Conservation (phyloP, 106 monocot species). For the Amphibolis antarctica region DNA sequence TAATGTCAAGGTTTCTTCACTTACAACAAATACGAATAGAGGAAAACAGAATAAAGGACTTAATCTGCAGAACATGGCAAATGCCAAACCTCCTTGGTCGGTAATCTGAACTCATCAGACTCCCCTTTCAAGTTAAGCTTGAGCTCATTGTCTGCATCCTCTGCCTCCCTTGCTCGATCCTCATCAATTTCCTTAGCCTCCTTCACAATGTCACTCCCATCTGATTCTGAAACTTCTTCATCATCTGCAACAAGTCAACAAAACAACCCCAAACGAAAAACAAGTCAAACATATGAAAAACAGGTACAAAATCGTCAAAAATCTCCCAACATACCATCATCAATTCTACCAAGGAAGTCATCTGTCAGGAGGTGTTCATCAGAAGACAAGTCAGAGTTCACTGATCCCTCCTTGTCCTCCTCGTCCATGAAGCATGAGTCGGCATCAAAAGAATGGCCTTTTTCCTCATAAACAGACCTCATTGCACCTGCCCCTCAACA, state of each 20-base stretch:
- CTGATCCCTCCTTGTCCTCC: conserved; percentile 10
- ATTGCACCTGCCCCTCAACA: too few relatives aligned
- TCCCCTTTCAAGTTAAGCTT: conserved; percentile 69
- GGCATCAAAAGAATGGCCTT: too few relatives aligned
- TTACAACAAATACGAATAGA: neutral
- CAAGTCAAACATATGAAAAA: neutral
- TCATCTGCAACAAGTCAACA: conserved; percentile 14
- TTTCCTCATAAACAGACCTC: too few relatives aligned
- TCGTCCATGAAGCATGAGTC: neutral
- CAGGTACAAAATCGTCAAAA: neutral
- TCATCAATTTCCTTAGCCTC: conserved; percentile 67
- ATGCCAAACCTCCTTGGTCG: conserved; percentile 61
- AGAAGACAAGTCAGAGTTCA: conserved; percentile 32
- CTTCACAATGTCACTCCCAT: conserved; percentile 54
- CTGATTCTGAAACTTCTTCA: conserved; percentile 41
- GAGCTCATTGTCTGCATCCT: conserved; percentile 64
- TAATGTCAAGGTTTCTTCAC: too few relatives aligned
- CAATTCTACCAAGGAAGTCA: conserved; percentile 57
- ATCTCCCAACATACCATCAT: conserved; percentile 16
- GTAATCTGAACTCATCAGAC: conserved; percentile 80
- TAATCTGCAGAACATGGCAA: neutral
- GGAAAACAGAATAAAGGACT: neutral
- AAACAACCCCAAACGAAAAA: neutral
- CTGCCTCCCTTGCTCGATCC: conserved; percentile 34
- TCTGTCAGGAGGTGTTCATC: conserved; percentile 65